Percentiles rank a stretch among this genome's conserved stretches.
These are phyloP conservation scores for Phylloporus rhodoxanthus DNA, from an alignment of 768 basidiomycete genomes.

Conservation along the genomic window DNA sequence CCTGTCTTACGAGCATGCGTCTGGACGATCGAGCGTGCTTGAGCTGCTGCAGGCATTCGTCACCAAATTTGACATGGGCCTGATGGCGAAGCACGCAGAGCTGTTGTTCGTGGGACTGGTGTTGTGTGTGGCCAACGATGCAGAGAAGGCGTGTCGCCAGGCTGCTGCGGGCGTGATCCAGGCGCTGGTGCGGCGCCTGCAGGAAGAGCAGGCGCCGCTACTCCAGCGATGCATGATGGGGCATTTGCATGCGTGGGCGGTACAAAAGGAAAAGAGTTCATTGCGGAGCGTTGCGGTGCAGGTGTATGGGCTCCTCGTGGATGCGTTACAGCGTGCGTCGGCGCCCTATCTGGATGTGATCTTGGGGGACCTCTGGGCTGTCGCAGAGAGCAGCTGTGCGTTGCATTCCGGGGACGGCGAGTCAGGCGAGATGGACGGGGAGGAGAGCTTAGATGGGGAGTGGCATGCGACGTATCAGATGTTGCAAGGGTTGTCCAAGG, in stretches of 20 bases:
- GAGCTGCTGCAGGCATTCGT: conserved; percentile 84
- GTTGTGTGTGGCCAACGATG: conserved; percentile 92
- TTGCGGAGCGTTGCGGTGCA: conserved; percentile 73
- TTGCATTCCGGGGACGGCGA: conserved; percentile 11
- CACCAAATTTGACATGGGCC: conserved; percentile 69
- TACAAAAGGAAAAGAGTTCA: conserved; percentile 50
- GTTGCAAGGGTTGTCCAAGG: conserved; percentile 59
- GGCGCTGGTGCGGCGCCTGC: conserved; percentile 62
- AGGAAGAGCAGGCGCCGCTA: conserved; percentile 47
- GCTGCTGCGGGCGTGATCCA: conserved; percentile 84
- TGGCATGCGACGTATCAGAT: conserved; percentile 86
- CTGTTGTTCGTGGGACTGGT: conserved; percentile 88
- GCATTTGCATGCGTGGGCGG: conserved; percentile 77
- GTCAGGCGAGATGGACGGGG: conserved; percentile 34
- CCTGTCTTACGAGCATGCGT: conserved; percentile 83
- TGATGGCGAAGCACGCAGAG: conserved; percentile 78
- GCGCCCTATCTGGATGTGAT: conserved; percentile 42
- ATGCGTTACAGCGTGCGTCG: conserved; percentile 50
- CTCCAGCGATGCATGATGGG: conserved; percentile 52
- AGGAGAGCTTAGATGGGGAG: conserved; percentile 52
- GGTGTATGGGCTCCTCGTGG: conserved; percentile 76
- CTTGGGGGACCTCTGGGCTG: conserved; percentile 49
- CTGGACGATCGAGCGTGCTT: conserved; percentile 89
- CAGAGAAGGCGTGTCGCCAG: conserved; percentile 81
- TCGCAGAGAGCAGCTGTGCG: conserved; percentile 11